Base-by-base conservation (phyloP, 1,139 yeast genomes). In the Candida frijolesensis region DNA sequence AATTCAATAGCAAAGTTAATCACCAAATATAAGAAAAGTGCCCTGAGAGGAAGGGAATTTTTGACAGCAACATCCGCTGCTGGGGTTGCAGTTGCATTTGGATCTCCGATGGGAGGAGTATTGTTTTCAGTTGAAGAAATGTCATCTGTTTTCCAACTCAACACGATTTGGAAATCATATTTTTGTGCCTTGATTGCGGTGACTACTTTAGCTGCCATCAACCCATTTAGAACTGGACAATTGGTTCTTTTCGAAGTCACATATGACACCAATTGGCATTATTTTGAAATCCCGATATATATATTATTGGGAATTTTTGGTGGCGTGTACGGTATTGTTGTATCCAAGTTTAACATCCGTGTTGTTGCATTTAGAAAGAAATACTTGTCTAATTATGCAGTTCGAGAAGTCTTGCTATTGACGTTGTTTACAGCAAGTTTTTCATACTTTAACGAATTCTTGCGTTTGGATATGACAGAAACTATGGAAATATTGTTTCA, bases 151-250 rank as follows among this genome's bases (percentile, higher is more conserved):
- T 88, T 90, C 64, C 89, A 85, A 59, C 71, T 91, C 29, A 79
- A 88, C 10, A 88, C 96, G 1, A 80, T 95, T 66, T 89, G 96
- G 96, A 87, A 90, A 60, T 84, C 96, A 1, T 95, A 92, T 64
- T 92, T 90, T 61, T 92, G 97, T 60, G 88, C 97, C 0, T 71
- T 95, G 53, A 82, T 91, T 2, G 97, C 97, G 0, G 95, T 94
- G 0, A 82, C 90, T 0, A 86, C 92, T 0, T 71, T 94, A 30
- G 83, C 89, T 30, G 71, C 82, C 0, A 76, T 92, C 59, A 89
- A 95, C 60, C 98, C 99, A 1, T 94, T 92, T 64, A 78, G 97
- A 62, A 89, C 95, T 0, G 99, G 99, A 1, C 97, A 92, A 68
- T 80, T 94, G 59, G 97, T 94, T 7, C 74, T 94, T 68, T 95